Evolutionary conservation across 176 grass and related monocot species (phyloP), one percentile per base, ranked within the genome.

Genomic region (Phoenix dactylifera): DNA sequence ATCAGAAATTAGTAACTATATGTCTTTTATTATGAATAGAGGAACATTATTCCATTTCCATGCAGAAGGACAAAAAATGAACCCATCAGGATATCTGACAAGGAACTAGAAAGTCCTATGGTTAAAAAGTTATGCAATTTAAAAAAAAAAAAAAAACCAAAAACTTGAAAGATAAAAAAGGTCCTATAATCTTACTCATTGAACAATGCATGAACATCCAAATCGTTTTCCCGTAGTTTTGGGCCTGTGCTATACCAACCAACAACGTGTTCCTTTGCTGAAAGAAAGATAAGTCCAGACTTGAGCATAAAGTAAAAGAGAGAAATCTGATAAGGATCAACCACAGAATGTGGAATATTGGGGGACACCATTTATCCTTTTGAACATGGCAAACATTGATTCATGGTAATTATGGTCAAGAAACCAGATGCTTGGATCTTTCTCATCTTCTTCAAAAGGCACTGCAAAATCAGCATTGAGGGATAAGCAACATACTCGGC

Each of bases 161-260:
- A 26, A 6, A 10, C 1, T 10, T 39, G 10, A 39, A 39, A 39
- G 7, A 35, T 35, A 35, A 56, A 35, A 18, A 49, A 2, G 29
- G 7, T 22, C 59, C 65, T 26, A 76, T 24, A 55, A 82, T 72
- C 77, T 72, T 85, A 92, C 93, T 77, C 83, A 52, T 79, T 86
- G 56, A 98, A 98, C 51, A 98, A 74, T 5, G 93, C 84, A 80
- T 98, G 93, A 15, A 92, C 64, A 66, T 90, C 82, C 72, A 92
- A 71, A 73, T 98, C 87, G 52, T 98, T 98, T 73, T 98, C 87
- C 50, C 82, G 80, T 16, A 98, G 82, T 68, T 98, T 98, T n/a
- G 93, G 93, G 48, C 93, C 93, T 18, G 87, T 98, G 81, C 87
- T 98, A 65, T 98, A 98, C 93, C 93, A 98, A 59, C 93, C 93